These are phyloP conservation scores for Aspergillus candidus DNA, from an alignment of 2,329 filamentous ascomycete genomes.

Conservation along the genomic window DNA sequence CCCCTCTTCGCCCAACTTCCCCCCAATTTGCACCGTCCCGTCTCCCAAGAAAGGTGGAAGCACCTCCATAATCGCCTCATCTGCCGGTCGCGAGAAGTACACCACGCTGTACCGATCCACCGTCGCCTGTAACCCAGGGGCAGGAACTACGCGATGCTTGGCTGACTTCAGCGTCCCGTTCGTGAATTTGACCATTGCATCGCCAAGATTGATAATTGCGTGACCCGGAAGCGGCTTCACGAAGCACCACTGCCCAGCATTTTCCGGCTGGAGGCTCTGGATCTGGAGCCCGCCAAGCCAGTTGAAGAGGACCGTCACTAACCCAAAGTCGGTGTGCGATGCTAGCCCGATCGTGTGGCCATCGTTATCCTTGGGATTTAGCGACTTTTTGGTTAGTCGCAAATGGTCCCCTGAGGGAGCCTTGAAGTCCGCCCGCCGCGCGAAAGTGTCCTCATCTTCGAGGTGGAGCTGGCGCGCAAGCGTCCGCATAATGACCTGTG, in stretches of 20 bases:
- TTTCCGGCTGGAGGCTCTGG: conserved; percentile 15
- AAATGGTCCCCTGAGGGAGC: too few relatives aligned
- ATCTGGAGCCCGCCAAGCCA: conserved; percentile 34
- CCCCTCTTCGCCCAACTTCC: too few relatives aligned
- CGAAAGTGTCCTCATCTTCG: too few relatives aligned
- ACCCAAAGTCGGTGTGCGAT: conserved; percentile 33
- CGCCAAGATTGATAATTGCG: conserved; percentile 44
- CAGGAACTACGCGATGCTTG: conserved; percentile 20
- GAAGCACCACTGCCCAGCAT: conserved; percentile 16
- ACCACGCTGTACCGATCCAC: conserved; percentile 13
- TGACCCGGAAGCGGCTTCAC: conserved; percentile 16
- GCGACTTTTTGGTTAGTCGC: too few relatives aligned
- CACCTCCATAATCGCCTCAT: conserved; percentile 10
- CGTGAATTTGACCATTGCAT: conserved; percentile 44
- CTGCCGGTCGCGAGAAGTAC: conserved; percentile 14
- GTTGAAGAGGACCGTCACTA: conserved; percentile 34
- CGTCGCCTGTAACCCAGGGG: conserved; percentile 17
- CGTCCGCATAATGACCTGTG: too few relatives aligned
- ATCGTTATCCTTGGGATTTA: too few relatives aligned
- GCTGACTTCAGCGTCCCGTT: conserved; percentile 31
- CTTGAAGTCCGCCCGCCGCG: too few relatives aligned
- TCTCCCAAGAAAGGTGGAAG: neutral
- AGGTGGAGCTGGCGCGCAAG: too few relatives aligned
- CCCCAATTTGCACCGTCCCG: too few relatives aligned
- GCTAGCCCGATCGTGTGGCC: too few relatives aligned